Evolutionary conservation across 441 rosid genomes (phyloP).

Genomic region (Erodium trifolium): DNA sequence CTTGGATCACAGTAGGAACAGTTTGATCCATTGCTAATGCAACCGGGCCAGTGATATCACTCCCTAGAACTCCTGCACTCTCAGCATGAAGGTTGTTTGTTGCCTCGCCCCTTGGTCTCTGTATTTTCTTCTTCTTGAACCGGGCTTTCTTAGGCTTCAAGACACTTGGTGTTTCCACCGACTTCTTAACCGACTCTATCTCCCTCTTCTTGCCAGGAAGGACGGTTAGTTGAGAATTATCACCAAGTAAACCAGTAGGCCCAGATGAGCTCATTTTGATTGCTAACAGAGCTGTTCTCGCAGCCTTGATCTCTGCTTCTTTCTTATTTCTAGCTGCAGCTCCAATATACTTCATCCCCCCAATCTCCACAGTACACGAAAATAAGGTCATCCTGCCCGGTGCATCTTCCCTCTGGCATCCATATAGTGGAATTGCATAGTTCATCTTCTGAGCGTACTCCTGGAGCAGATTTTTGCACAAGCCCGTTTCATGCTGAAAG

Average conservation of each 20-base stretch:
- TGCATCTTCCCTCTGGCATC: slow-evolving; percentile 41
- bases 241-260: slow-evolving; percentile 16
- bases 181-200: background rate
- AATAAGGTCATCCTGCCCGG: slow-evolving; percentile 29
- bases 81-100: background rate
- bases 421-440: slow-evolving; percentile 69
- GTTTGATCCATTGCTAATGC: too few relatives aligned
- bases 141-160: background rate
- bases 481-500: slow-evolving; percentile 65
- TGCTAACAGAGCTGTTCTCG: slow-evolving; percentile 73
- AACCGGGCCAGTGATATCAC: too few relatives aligned
- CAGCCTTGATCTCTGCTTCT: slow-evolving; percentile 87
- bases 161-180: background rate
- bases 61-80: background rate
- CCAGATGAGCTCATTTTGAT: slow-evolving; percentile 38
- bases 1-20: too few relatives aligned
- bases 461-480: slow-evolving; percentile 85
- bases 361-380: slow-evolving; percentile 67
- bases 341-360: slow-evolving; percentile 75
- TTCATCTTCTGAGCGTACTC: slow-evolving; percentile 99
- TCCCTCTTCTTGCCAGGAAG: slow-evolving; percentile 56
- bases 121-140: background rate
- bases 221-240: slow-evolving; percentile 46
- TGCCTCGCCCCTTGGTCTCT: background rate
- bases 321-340: slow-evolving; percentile 64